Percentiles rank a stretch among this genome's conserved stretches.
These are phyloP conservation scores for Fusarium keratoplasticum DNA, from an alignment of 2,329 filamentous ascomycete species.

Conservation along the genomic window DNA sequence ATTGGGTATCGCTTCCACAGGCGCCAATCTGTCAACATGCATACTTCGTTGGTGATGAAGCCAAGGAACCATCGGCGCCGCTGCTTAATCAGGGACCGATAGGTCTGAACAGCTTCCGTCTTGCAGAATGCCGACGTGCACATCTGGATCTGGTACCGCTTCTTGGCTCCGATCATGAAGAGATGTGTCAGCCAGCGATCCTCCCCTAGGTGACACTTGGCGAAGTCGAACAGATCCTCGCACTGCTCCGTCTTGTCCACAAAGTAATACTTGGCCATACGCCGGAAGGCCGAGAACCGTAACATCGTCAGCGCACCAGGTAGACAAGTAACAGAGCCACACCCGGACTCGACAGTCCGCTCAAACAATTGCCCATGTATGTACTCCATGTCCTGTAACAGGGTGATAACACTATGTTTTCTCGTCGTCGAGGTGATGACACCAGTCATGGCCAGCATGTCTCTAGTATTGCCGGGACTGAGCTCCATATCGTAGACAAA, in stretches of 20 bases:
- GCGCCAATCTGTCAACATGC: constrained; percentile 95
- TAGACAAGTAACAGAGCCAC: constrained; percentile 92
- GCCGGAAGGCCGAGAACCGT: constrained; percentile 93
- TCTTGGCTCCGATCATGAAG: constrained; percentile 97
- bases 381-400: constrained; percentile 98
- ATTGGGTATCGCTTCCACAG: constrained; percentile 93
- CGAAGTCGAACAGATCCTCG: constrained; percentile 95
- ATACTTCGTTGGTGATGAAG: constrained; percentile 97
- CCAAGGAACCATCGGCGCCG: constrained; percentile 95
- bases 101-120: constrained; percentile 94
- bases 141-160: constrained; percentile 96
- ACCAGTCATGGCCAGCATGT: constrained; percentile 98
- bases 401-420: constrained; percentile 88
- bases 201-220: constrained; percentile 94
- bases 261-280: constrained; percentile 99
- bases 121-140: constrained; percentile 98
- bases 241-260: constrained; percentile 96
- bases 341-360: constrained; percentile 92
- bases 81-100: constrained; percentile 89
- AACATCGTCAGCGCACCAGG: constrained; percentile 96
- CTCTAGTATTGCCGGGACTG: constrained; percentile 88
- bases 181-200: constrained; percentile 97
- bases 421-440: constrained; percentile 95
- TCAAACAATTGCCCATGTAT: constrained; percentile 97
- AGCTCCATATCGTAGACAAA: constrained; percentile 99